Evolutionary conservation across 352 stramenopile species (phyloP).

Genomic region (Peronospora farinosa): DNA sequence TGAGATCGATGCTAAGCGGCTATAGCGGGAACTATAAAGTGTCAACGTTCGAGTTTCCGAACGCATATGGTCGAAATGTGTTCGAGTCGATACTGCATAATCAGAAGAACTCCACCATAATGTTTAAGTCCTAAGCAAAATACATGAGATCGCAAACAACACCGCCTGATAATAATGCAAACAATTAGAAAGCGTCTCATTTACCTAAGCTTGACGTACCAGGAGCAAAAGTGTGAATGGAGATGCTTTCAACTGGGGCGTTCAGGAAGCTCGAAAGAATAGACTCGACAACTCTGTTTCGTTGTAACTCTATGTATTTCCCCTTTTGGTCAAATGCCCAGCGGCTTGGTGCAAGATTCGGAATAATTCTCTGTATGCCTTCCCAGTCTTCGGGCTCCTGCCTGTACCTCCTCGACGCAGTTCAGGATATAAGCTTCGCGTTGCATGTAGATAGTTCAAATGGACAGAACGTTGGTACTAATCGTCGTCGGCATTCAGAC

Average conservation of each 20-base stretch:
- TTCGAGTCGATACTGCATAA: conserved; percentile 7
- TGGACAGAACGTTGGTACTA: conserved; percentile 20
- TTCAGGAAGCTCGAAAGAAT: conserved; percentile 18
- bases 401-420: conserved; percentile 10
- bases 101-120: conserved; percentile 17
- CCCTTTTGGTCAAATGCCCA: conserved; percentile 21
- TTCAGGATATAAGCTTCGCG: conserved; percentile 19
- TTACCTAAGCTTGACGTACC: conserved; percentile 8
- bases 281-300: conserved; percentile 17
- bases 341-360: conserved; percentile 8
- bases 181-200: neutral
- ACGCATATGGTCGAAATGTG: neutral
- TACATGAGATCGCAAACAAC: conserved; percentile 17
- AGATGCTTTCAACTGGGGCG: conserved; percentile 10
- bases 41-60: neutral
- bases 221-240: conserved; percentile 8
- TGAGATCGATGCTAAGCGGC: conserved; percentile 3
- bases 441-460: conserved; percentile 19
- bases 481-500: conserved; percentile 30
- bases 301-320: conserved; percentile 44
- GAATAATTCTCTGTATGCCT: conserved; percentile 5
- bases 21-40: neutral
- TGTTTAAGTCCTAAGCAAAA: conserved; percentile 11
- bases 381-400: conserved; percentile 4
- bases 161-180: conserved; percentile 6